These are phyloP conservation scores for Fusarium devonianum DNA, from an alignment of 2,329 filamentous ascomycete genomes.

Conservation along the genomic window DNA sequence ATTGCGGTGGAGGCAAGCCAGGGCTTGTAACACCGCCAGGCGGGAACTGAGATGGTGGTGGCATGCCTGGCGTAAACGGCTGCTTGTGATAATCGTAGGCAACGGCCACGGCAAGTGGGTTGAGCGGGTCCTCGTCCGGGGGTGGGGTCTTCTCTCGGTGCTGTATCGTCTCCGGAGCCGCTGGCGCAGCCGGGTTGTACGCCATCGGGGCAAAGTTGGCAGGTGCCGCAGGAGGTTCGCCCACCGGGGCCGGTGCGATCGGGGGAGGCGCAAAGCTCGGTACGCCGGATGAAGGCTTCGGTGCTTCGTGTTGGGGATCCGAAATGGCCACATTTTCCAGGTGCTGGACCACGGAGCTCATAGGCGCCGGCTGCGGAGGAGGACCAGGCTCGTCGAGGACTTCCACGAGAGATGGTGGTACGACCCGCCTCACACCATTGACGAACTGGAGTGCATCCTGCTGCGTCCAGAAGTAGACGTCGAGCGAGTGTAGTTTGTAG, in stretches of 20 bases:
- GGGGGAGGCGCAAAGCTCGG: slow-evolving; percentile 37
- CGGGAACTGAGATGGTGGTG: slow-evolving; percentile 55
- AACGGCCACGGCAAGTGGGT: slow-evolving; percentile 65
- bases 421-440: slow-evolving; percentile 69
- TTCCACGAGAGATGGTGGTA: slow-evolving; percentile 67
- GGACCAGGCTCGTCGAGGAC: slow-evolving; percentile 69
- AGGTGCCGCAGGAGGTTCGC: slow-evolving; percentile 33
- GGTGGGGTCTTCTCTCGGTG: slow-evolving; percentile 84
- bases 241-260: slow-evolving; percentile 28
- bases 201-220: slow-evolving; percentile 68
- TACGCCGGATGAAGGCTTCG: slow-evolving; percentile 29
- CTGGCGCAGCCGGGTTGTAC: slow-evolving; percentile 81
- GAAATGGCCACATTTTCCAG: slow-evolving; percentile 76
- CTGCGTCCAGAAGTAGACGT: slow-evolving; percentile 82
- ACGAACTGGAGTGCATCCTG: slow-evolving; percentile 75
- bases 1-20: slow-evolving; percentile 52
- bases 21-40: slow-evolving; percentile 53
- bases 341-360: slow-evolving; percentile 76
- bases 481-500: slow-evolving; percentile 77
- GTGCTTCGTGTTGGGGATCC: slow-evolving; percentile 56
- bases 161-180: slow-evolving; percentile 74
- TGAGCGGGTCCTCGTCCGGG: slow-evolving; percentile 67
- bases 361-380: slow-evolving; percentile 55
- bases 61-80: slow-evolving; percentile 61
- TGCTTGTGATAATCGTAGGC: slow-evolving; percentile 62